Conservation (phyloP, 2,329 filamentous ascomycete species). For the Trichoderma atrobrunneum region DNA sequence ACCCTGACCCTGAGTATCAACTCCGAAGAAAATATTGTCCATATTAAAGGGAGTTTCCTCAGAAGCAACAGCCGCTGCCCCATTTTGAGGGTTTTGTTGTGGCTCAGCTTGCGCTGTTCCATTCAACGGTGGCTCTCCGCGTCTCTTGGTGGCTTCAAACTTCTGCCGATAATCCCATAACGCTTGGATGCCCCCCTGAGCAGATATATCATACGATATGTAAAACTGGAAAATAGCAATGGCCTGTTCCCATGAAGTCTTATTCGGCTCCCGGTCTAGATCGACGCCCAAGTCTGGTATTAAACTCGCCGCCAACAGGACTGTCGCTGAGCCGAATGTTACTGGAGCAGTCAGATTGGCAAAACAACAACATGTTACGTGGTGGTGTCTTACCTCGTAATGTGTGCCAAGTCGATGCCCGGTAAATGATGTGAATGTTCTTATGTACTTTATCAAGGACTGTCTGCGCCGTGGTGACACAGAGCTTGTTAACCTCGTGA, state of each 20-base stretch:
- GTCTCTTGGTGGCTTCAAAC: slow-evolving; percentile 1
- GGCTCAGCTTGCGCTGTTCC: neutral
- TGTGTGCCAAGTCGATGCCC: slow-evolving; percentile 7
- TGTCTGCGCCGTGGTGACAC: neutral
- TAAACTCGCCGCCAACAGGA: neutral
- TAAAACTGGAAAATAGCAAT: slow-evolving; percentile 9
- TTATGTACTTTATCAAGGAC: neutral
- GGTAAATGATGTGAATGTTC: neutral
- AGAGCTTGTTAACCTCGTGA: neutral
- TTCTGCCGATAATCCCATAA: slow-evolving; percentile 4
- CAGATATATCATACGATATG: slow-evolving; percentile 1
- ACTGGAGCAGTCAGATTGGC: neutral
- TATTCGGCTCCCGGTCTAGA: slow-evolving; percentile 2
- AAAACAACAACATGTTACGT: fast-evolving
- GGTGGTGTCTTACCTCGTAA: neutral
- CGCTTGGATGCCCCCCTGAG: slow-evolving; percentile 2
- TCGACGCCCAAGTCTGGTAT: neutral
- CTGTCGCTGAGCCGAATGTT: slow-evolving; percentile 4
- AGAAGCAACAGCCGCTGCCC: neutral
- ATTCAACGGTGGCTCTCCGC: neutral
- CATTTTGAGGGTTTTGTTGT: neutral
- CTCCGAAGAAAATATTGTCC: neutral
- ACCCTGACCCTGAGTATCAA: neutral
- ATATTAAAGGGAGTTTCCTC: neutral
- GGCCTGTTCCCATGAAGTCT: slow-evolving; percentile 5